These are phyloP conservation scores for Pseudopyricularia javanii DNA, from an alignment of 2,329 filamentous ascomycete genomes.

Conservation along the genomic window DNA sequence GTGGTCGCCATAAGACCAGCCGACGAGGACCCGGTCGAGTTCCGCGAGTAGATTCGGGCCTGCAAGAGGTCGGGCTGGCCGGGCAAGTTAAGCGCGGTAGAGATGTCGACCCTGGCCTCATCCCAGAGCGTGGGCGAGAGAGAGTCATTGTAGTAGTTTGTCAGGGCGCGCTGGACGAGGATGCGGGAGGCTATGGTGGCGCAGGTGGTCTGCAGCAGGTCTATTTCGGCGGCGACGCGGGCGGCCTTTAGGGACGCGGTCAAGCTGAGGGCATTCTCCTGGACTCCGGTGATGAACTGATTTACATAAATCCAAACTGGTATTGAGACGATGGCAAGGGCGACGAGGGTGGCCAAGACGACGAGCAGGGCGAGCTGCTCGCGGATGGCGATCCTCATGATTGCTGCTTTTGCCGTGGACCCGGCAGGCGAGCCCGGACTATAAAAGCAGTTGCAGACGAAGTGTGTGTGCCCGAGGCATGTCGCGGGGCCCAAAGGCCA, in stretches of 20 bases:
- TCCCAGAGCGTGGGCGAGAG: slow-evolving; percentile 46
- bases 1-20: slow-evolving; percentile 54
- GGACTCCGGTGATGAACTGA: slow-evolving; percentile 36
- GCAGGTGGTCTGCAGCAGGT: slow-evolving; percentile 66
- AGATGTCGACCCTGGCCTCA: slow-evolving; percentile 49
- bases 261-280: slow-evolving; percentile 53
- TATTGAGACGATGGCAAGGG: slow-evolving; percentile 66
- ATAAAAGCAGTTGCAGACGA: slow-evolving; percentile 11
- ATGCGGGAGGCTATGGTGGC: slow-evolving; percentile 58
- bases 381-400: slow-evolving; percentile 77
- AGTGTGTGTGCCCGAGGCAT: slow-evolving; percentile 15
- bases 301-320: slow-evolving; percentile 56
- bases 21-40: slow-evolving; percentile 40
- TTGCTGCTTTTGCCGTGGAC: slow-evolving; percentile 10
- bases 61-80: slow-evolving; percentile 52
- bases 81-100: slow-evolving; percentile 54
- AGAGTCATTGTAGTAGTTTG: slow-evolving; percentile 42
- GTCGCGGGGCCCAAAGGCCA: slow-evolving; percentile 2
- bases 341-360: slow-evolving; percentile 59
- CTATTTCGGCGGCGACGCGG: slow-evolving; percentile 65
- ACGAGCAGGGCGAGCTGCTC: slow-evolving; percentile 78
- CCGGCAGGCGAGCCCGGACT: slow-evolving; percentile 13
- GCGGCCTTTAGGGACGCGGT: slow-evolving; percentile 80
- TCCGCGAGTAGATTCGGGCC: slow-evolving; percentile 59
- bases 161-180: slow-evolving; percentile 41